These are phyloP conservation scores for Moricandia arvensis DNA, from an alignment of 345 rosid genomes.

Conservation along the genomic window DNA sequence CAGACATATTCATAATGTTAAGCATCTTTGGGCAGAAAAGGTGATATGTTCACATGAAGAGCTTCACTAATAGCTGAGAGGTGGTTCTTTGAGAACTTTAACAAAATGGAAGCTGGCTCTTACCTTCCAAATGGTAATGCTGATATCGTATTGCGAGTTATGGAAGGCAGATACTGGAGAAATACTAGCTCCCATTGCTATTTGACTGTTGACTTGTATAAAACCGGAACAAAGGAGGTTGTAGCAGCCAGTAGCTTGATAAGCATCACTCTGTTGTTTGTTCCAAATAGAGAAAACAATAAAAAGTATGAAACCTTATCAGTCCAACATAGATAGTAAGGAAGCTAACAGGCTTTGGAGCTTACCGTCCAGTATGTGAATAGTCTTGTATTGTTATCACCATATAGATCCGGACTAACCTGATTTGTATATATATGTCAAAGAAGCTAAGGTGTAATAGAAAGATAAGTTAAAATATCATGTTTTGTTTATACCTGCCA, in stretches of 20 bases:
- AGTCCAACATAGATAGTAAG: background rate
- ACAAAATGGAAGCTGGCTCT: background rate
- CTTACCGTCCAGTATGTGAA: slow-evolving; percentile 84
- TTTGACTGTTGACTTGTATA: slow-evolving; percentile 69
- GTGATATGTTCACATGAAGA: background rate
- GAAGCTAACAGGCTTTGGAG: background rate
- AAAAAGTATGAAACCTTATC: background rate
- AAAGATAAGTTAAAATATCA: background rate
- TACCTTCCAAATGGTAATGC: slow-evolving; percentile 76
- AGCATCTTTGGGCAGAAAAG: too few relatives aligned
- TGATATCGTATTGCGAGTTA: slow-evolving; percentile 62
- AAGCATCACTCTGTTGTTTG: slow-evolving; percentile 59
- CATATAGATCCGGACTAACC: slow-evolving; percentile 76
- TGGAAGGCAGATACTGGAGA: slow-evolving; percentile 58
- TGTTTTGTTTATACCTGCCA: slow-evolving; percentile 57
- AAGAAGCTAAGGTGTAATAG: background rate
- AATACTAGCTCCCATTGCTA: slow-evolving; percentile 81
- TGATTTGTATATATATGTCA: slow-evolving; percentile 29
- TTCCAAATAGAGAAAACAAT: background rate
- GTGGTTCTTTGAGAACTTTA: too few relatives aligned
- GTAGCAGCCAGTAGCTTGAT: slow-evolving; percentile 82
- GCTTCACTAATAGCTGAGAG: background rate
- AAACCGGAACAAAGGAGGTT: slow-evolving; percentile 76
- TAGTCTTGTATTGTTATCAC: slow-evolving; percentile 70
- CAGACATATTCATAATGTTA: too few relatives aligned